These are phyloP conservation scores for Corylus heterophylla DNA, from an alignment of 306 rosid genomes.

Conservation along the genomic window DNA sequence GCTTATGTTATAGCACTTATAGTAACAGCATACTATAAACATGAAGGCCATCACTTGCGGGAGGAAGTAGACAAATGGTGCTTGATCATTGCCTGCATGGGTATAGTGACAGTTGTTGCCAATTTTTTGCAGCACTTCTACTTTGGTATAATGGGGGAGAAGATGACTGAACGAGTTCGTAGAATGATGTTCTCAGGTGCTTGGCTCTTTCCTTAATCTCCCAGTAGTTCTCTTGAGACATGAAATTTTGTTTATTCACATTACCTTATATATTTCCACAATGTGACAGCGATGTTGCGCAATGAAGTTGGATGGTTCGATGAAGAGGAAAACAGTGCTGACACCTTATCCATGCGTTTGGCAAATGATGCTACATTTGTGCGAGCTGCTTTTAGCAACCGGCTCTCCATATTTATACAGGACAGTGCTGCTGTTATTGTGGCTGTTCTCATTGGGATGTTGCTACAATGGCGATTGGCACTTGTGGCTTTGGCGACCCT, in stretches of 20 bases:
- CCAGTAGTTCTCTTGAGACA: conserved; percentile 11
- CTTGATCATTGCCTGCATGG: conserved; percentile 98
- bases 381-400: conserved; percentile 96
- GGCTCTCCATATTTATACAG: conserved; percentile 97
- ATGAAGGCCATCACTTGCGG: conserved; percentile 35
- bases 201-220: conserved; percentile 18
- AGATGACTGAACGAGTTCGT: conserved; percentile 98
- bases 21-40: conserved; percentile 73
- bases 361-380: conserved; percentile 99
- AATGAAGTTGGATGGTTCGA: conserved; percentile 99
- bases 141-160: conserved; percentile 99
- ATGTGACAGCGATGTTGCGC: conserved; percentile 90
- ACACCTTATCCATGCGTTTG: conserved; percentile 97
- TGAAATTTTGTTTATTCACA: conserved; percentile 10
- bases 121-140: conserved; percentile 98
- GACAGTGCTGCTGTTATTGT: conserved; percentile 97
- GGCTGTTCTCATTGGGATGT: conserved; percentile 87
- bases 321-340: conserved; percentile 96
- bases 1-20: conserved; percentile 92
- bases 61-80: conserved; percentile 87
- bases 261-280: conserved; percentile 37
- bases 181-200: conserved; percentile 99
- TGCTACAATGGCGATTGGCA: conserved; percentile 92
- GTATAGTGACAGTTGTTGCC: conserved; percentile 92
- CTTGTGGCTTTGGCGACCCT: conserved; percentile 96